phyloP scores from a whole-genome alignment of 1,284 basidiomycete species.

The Rhodotorula sp. region DNA sequence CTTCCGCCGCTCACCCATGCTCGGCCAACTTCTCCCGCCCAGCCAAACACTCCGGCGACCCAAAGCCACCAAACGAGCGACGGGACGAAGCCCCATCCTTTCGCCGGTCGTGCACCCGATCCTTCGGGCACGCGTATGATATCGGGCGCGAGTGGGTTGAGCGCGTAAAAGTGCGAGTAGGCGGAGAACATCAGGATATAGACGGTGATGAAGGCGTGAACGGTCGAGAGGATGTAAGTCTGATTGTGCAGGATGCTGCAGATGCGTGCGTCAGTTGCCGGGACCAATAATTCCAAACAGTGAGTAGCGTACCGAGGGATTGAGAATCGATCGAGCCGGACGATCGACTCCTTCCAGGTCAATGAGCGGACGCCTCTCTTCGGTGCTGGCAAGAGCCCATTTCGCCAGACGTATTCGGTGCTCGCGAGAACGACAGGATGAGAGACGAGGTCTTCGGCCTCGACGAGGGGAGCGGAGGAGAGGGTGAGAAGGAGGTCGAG shows the following conservation, averaged over 20 bases:
- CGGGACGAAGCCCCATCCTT: conserved; percentile 30
- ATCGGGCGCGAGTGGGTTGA: conserved; percentile 38
- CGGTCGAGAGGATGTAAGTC: conserved; percentile 36
- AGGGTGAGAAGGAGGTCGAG: conserved; percentile 39
- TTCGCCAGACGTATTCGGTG: conserved; percentile 41
- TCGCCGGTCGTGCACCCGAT: conserved; percentile 1
- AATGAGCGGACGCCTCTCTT: conserved; percentile 5
- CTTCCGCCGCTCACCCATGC: conserved; percentile 20
- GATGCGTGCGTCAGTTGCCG: not conserved
- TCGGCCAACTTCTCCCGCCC: conserved; percentile 37
- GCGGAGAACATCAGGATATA: conserved; percentile 41
- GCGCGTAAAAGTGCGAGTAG: conserved; percentile 37
- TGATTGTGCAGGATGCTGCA: conserved; percentile 36
- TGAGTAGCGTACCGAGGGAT: conserved; percentile 26
- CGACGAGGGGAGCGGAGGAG: conserved; percentile 36
- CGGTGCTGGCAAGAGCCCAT: conserved; percentile 35
- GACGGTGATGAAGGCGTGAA: conserved; percentile 37
- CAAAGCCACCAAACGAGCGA: conserved; percentile 37
- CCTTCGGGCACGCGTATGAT: not conserved
- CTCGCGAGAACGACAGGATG: conserved; percentile 41
- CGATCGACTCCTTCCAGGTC: conserved; percentile 31
- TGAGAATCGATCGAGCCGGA: conserved; percentile 39
- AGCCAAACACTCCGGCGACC: conserved; percentile 38
- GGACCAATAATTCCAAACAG: not conserved
- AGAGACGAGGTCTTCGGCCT: conserved; percentile 39